Evolutionary conservation across 306 rosid species (phyloP), one percentile per base, ranked within the genome.

Genomic region (Rosa lucieae): DNA sequence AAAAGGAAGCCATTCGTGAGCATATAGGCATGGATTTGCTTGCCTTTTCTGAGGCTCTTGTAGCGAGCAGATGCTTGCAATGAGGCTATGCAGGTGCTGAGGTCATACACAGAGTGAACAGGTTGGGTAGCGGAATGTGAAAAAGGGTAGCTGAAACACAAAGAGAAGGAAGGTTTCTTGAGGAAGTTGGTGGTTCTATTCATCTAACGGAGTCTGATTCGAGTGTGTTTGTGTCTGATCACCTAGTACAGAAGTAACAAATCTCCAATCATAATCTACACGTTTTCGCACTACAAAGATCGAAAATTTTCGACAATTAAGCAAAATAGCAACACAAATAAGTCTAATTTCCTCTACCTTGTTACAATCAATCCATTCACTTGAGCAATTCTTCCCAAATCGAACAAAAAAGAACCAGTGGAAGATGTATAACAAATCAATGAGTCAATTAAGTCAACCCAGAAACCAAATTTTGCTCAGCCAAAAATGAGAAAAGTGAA

Each of bases 21-120:
- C 73, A 92, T 73, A 69, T 67, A 76, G 42, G 89, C 63, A 73
- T 92, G 95, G 32, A 90, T 12, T 77, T 89, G 78, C 66, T 82
- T 91, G 70, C 98, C 97, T 68, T 72, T 85, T 65, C 58, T 42
- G 69, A 89, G 89, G 80, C 71, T 84, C 73, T 81, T 59, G 76
- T 29, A 73, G 81, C 77, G 83, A 65, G 99, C 97, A 77, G 90
- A 87, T 74, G 85, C 61, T 75, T 92, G 95, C 63, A 92, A 88
- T 12, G 86, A 85, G 43, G 90, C 58, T 70, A 92, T 84, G 83
- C 86, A 94, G 37, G 86, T 62, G 59, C 68, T 55, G 46, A 83
- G 66, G 83, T 89, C 83, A 48, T 81, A 47, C 5, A 68, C 75
- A 49, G 74, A 26, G 32, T 39, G 75, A 13, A 56, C 1, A 35